Conservation (phyloP, 2,329 filamentous ascomycete genomes). For the Tolypocladium pustulatum region DNA sequence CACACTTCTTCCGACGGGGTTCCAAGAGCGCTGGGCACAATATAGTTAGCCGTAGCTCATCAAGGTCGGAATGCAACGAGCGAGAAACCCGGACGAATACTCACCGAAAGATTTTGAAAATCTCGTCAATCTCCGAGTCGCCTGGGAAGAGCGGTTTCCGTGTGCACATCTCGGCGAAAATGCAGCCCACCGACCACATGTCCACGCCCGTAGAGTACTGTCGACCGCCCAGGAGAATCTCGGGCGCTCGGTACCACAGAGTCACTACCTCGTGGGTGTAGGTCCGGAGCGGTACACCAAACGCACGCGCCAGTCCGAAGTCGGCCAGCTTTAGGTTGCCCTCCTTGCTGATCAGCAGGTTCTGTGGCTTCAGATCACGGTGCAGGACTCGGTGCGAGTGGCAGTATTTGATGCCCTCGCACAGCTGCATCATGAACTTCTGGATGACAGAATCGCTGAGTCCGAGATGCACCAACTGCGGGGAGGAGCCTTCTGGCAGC, state of each 20-base stretch:
- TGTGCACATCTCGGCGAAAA: constrained; percentile 95
- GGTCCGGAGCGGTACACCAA: constrained; percentile 80
- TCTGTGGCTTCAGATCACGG: constrained; percentile 84
- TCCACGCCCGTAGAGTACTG: constrained; percentile 92
- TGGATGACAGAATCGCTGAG: constrained; percentile 75
- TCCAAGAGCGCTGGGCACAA: constrained; percentile 52
- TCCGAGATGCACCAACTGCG: constrained; percentile 55
- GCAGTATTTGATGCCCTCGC: constrained; percentile 77
- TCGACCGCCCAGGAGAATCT: constrained; percentile 80
- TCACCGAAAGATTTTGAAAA: constrained; percentile 59
- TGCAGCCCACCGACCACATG: constrained; percentile 93
- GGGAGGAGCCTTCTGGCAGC: constrained; percentile 64
- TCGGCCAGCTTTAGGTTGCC: constrained; percentile 86
- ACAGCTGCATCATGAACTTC: constrained; percentile 85
- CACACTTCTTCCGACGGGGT: constrained; percentile 74
- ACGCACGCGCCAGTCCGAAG: constrained; percentile 81
- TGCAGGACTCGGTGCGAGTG: constrained; percentile 82
- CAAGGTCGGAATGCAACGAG: neutral
- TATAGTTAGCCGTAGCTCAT: neutral
- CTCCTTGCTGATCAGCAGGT: constrained; percentile 74
- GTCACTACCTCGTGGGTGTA: constrained; percentile 96
- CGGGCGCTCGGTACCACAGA: constrained; percentile 83
- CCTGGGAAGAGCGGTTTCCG: constrained; percentile 86
- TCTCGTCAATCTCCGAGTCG: constrained; percentile 55
- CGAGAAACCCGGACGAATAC: constrained; percentile 7